Base-by-base conservation (phyloP, 2,329 filamentous ascomycete species). In the Pestalotiopsis sp. region DNA sequence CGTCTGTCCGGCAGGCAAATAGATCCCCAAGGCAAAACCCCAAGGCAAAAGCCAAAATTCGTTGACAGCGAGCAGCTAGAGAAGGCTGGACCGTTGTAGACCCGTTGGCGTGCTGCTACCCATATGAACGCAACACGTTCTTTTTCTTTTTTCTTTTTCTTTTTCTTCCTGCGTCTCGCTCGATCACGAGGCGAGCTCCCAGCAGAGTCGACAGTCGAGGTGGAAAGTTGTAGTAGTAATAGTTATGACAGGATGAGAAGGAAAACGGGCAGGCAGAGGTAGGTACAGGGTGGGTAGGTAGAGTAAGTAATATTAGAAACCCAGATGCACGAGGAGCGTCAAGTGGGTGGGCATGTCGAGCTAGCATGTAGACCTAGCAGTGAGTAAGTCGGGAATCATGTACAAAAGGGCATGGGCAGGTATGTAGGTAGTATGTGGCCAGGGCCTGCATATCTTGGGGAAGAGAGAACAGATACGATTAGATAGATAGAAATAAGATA, bases 101-200 rank as follows among this genome's bases (percentile, higher is more conserved):
- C 45, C 45, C 45, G 17, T 17, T 52, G 17, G 17, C 45, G 17
- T 52, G 31, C 58, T 36, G 17, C 20, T 52, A 52, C 6, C 25
- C 25, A 31, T 60, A 13, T 20, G 57, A 36, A 36, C 31, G 5
- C 31, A 36, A 36, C 7, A 7, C 31, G 27, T 27, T 27, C 27
- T 27, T 27, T 27, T 27, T 27, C 31, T 7, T 36, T 36, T 9
- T 36, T 36, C 31, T 36, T 31, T 5, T 31, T 36, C 31, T 64
- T 20, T 3, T 13, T 20, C 36, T 49, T 17, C n/a, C 39, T 69
- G 70, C 68, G 68, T 64, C 68, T 64, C 66, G 57, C 62, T 64
- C 58, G 69, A 68, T 70, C 61, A 68, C 14, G 64, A 20, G 49
- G 68, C 70, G 60, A 73, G 69, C 14, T 17, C 27, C n/a, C 17